These are phyloP conservation scores for Penicillium sp. DNA, from an alignment of 2,329 filamentous ascomycete species.

Conservation along the genomic window DNA sequence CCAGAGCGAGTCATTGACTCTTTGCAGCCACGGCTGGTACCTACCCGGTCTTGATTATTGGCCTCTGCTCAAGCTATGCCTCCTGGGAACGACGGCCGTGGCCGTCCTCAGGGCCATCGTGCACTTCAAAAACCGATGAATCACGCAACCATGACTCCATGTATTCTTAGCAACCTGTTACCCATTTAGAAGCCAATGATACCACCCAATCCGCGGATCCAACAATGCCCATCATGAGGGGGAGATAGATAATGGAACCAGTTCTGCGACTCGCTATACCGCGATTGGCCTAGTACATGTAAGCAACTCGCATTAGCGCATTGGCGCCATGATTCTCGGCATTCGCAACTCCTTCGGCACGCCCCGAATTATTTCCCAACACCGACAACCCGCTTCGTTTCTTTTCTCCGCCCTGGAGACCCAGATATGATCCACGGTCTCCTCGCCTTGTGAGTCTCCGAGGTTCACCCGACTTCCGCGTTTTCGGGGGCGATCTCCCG, in stretches of 20 bases:
- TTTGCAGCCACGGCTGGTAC: not conserved
- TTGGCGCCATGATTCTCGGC: slow-evolving; percentile 1
- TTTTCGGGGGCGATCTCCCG: no score
- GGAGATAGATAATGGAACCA: not conserved
- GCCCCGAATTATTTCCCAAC: slow-evolving; percentile 1
- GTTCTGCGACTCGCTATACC: not conserved
- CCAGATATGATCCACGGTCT: not conserved
- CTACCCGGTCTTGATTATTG: not conserved
- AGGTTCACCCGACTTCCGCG: no score
- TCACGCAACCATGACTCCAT: not conserved
- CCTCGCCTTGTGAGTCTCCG: no score
- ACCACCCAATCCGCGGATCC: not conserved
- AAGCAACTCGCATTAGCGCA: not conserved
- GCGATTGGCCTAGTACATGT: not conserved
- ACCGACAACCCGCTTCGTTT: slow-evolving; percentile 1
- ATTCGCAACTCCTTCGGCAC: not conserved
- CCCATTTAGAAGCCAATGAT: not conserved
- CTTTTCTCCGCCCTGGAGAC: not conserved
- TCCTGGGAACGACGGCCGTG: not conserved
- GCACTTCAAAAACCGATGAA: not conserved
- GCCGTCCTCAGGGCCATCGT: not conserved
- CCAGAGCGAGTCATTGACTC: slow-evolving; percentile 1
- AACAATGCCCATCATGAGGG: no score
- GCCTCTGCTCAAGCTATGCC: slow-evolving; percentile 1
- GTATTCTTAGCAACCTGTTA: no score